Base-by-base conservation (phyloP, 2,329 filamentous ascomycete genomes). In the Aspergillus flavus region DNA sequence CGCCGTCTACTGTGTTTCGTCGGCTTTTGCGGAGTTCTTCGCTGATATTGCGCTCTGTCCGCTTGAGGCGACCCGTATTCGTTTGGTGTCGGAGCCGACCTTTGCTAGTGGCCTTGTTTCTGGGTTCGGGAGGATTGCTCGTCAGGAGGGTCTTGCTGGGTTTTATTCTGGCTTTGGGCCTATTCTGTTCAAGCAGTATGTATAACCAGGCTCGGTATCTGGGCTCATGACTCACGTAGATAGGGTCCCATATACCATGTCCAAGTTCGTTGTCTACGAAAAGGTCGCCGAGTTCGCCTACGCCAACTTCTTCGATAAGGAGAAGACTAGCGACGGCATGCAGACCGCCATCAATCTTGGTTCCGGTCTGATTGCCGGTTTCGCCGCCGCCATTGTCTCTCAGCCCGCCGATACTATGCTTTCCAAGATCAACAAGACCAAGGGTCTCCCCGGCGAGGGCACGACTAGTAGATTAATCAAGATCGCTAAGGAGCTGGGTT, bases 321-420 rank as follows among this genome's bases (percentile, higher is more conserved):
- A 85, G 76, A 85, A 82, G 64, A 81, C 91, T 71, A 90, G 89
- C 74, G 82, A 86, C 74, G 85, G 85, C 75, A 84, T 85, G 74
- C 91, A 94, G 85, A 96, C 92, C 70, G 82, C 83, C 79, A 87
- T 92, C 84, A 95, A 96, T 87, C 85, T 96, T 73, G 88, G 91
- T 41, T 94, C 92, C 70, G 93, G 93, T 84, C 83, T 96, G 70
- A 87, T 94, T 62, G 93, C 93, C 60, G 87, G 93, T 85, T 93
- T 96, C 83, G 92, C 92, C 74, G 92, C 92, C 73, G 92, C 92
- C 77, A 79, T 94, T 73, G 87, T 96, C 78, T 96, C 92, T 68
- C 92, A 96, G 84, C 92, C 92, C 72, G 92, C 92, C 79, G 92
- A 96, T 81, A 96, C 92, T 77, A 96, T 96, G 92, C 89, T 96